Evolutionary conservation across 768 basidiomycete species (phyloP).

Genomic region (Lactarius hengduanensis): DNA sequence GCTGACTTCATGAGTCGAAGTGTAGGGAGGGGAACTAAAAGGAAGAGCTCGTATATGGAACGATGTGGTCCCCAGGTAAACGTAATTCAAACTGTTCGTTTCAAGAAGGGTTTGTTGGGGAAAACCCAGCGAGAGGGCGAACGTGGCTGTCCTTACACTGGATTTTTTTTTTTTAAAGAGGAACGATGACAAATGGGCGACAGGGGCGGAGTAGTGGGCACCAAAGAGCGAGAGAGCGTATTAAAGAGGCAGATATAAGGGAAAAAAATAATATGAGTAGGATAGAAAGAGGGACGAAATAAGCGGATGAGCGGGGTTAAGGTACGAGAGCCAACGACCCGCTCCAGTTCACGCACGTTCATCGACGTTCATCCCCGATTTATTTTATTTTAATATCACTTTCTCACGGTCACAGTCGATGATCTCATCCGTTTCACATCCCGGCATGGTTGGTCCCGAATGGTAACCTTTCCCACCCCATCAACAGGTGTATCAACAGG

Average conservation of each 20-base stretch:
- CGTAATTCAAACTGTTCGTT: constrained; percentile 19
- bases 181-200: constrained; percentile 8
- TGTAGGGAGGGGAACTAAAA: constrained; percentile 4
- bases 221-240: neutral
- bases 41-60: constrained; percentile 14
- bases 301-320: constrained; percentile 1
- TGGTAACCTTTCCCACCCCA: neutral
- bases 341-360: constrained; percentile 40
- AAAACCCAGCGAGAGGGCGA: neutral
- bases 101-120: neutral
- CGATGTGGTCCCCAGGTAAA: constrained; percentile 10
- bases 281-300: constrained; percentile 6
- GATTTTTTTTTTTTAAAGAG: neutral
- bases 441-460: neutral
- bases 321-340: constrained; percentile 33
- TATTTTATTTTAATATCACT: neutral
- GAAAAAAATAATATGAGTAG: constrained; percentile 2
- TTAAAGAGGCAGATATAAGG: neutral
- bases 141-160: neutral
- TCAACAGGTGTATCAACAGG: constrained; percentile 13
- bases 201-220: neutral
- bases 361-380: constrained; percentile 24
- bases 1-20: constrained; percentile 28
- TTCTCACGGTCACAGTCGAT: neutral
- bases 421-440: neutral